Base-by-base conservation (phyloP, 257 asterid species). In the Nicotiana obtusifolia region DNA sequence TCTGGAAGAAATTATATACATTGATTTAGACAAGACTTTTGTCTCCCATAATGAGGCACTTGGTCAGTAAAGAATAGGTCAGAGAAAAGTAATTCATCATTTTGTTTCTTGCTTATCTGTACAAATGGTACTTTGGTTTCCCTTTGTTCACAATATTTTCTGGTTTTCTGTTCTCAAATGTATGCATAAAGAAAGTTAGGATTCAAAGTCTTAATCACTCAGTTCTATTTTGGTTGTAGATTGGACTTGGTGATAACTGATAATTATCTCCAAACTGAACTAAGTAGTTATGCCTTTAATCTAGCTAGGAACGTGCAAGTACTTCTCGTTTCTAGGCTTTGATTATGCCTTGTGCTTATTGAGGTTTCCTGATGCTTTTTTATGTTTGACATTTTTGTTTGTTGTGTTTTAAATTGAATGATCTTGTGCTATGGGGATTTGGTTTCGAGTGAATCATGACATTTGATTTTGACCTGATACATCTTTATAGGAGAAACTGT, bases 401-500 rank as follows among this genome's bases (percentile, higher is more conserved):
- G 41, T 47, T 49, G 26, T 49, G 62, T 73, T 49, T 47, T 73
- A 47, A 73, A 47, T 22, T 73, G 79, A 47, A 15, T 47, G 79
- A 47, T 47, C 41, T 24, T 22, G 61, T 73, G 62, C 15, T 71
- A 0, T 47, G 62, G 79, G 59, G 24, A 14, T 73, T 47, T 24
- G 26, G 41, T 22, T 73, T 49, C 24, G 24, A 24, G 15, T 24
- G 79, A 47, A 24, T 73, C 13, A 6, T 47, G 79, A 73, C 22
- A 73, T 73, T 22, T 71, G 49, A 7, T 47, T 47, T 47, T 73
- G 61, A 73, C 62, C 24, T 73, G 52, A 47, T 73, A 7, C 37
- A 24, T 73, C 61, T 73, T 73, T 73, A n/a, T 65, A 88, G 90
- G 91, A 88, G 78, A 88, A 88, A 82, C 88, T 88, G 30, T 86